Evolutionary conservation across 2,329 filamentous ascomycete species (phyloP).

Genomic region (Pezicula carpinea): DNA sequence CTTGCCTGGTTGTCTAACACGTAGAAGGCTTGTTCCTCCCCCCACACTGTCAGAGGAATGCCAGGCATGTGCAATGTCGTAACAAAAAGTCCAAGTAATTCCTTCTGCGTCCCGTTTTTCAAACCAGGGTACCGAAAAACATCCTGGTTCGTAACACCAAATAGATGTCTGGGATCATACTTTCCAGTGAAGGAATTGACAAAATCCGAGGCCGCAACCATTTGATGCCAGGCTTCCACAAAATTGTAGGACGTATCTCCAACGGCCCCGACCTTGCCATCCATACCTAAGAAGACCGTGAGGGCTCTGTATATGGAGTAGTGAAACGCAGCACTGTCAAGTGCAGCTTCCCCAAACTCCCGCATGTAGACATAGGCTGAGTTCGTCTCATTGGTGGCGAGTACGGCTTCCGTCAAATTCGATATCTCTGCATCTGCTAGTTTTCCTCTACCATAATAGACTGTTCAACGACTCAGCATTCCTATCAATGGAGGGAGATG

Average conservation of each 20-base stretch:
- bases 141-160: conserved; percentile 57
- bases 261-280: conserved; percentile 37
- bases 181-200: conserved; percentile 54
- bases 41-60: conserved; percentile 55
- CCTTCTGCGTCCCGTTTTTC: conserved; percentile 49
- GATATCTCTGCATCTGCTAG: conserved; percentile 42
- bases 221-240: conserved; percentile 45
- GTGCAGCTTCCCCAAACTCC: conserved; percentile 43
- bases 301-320: conserved; percentile 59
- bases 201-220: conserved; percentile 54
- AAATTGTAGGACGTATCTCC: conserved; percentile 47
- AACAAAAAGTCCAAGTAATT: conserved; percentile 52
- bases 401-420: conserved; percentile 6
- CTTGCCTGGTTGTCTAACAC: conserved; percentile 57
- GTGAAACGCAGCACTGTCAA: conserved; percentile 58
- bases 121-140: conserved; percentile 60
- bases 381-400: background rate
- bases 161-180: conserved; percentile 61
- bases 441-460: conserved; percentile 57
- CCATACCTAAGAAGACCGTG: conserved; percentile 53
- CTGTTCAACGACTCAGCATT: too few species aligned
- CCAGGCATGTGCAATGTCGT: conserved; percentile 56
- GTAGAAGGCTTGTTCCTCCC: conserved; percentile 62
- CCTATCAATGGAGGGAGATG: too few species aligned
- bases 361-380: conserved; percentile 32